Conservation (phyloP, 495 filamentous ascomycete genomes). For the Talaromyces thailandensis region DNA sequence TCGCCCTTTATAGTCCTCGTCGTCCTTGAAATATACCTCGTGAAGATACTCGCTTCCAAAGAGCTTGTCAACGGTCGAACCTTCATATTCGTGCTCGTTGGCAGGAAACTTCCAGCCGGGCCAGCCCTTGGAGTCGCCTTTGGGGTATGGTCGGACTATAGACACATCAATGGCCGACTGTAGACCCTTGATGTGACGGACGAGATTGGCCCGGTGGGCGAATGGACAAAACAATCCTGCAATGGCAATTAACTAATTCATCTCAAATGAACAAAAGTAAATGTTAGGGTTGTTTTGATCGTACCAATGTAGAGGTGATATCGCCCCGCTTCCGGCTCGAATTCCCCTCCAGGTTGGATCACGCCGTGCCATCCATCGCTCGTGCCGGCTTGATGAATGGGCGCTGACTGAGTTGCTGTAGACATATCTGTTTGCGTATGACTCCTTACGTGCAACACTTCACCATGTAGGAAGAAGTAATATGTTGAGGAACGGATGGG, state of each 20-base stretch:
- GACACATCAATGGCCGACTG: constrained; percentile 60
- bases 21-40: constrained; percentile 44
- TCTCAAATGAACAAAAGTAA: background rate
- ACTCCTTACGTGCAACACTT: too few relatives aligned
- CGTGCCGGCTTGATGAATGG: constrained; percentile 16
- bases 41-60: constrained; percentile 40
- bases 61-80: constrained; percentile 41
- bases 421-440: background rate
- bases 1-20: constrained; percentile 40
- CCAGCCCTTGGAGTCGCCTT: constrained; percentile 43
- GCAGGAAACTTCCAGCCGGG: constrained; percentile 42
- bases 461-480: too few relatives aligned
- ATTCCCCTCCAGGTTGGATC: constrained; percentile 32
- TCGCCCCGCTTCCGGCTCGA: constrained; percentile 59
- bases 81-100: constrained; percentile 38
- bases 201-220: constrained; percentile 52
- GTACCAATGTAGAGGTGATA: constrained; percentile 67
- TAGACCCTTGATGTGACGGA: constrained; percentile 68
- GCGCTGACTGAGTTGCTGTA: background rate
- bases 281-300: background rate
- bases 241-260: background rate
- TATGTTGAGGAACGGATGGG: too few relatives aligned
- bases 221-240: constrained; percentile 47
- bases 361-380: constrained; percentile 35
- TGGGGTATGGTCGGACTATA: constrained; percentile 62